Conservation (phyloP, 1,139 yeast genomes). For the Meyerozyma smithsonii region DNA sequence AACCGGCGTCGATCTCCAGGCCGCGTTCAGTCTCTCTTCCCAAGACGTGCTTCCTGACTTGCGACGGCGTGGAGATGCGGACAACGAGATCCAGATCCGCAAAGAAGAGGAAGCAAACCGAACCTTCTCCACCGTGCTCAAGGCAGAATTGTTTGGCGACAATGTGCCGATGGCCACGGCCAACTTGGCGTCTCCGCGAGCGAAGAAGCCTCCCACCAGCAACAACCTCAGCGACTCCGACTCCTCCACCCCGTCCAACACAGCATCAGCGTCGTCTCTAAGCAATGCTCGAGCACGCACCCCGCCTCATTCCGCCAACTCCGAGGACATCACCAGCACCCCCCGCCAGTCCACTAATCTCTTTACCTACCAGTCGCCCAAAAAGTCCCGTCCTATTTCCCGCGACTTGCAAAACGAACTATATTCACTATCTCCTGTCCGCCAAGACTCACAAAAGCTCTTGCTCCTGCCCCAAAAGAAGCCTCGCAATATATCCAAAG, state of each 20-base stretch:
- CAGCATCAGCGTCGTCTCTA: background rate
- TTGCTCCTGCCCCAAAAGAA: constrained; percentile 79
- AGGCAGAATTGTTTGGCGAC: constrained; percentile 90
- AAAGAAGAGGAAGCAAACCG: constrained; percentile 80
- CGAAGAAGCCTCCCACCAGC: constrained; percentile 1
- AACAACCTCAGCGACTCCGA: background rate
- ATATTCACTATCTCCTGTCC: constrained; percentile 80
- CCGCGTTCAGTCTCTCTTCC: constrained; percentile 69
- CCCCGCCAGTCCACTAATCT: constrained; percentile 58
- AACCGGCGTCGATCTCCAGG: constrained; percentile 80
- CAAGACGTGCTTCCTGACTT: constrained; percentile 41
- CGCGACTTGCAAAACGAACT: constrained; percentile 66
- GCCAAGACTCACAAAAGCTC: constrained; percentile 80
- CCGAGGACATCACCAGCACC: constrained; percentile 32
- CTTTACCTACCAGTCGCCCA: constrained; percentile 69
- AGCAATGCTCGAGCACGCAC: constrained; percentile 2
- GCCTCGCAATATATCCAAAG: constrained; percentile 71
- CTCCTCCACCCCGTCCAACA: background rate
- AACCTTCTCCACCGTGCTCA: constrained; percentile 79
- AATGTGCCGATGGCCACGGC: constrained; percentile 59
- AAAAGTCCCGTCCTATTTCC: constrained; percentile 55
- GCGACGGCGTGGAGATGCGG: constrained; percentile 26
- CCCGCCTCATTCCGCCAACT: constrained; percentile 5
- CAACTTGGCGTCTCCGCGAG: constrained; percentile 15
- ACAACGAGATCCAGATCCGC: constrained; percentile 62